Evolutionary conservation across 2,329 filamentous ascomycete species (phyloP).

Genomic region (Beauveria medogensis): DNA sequence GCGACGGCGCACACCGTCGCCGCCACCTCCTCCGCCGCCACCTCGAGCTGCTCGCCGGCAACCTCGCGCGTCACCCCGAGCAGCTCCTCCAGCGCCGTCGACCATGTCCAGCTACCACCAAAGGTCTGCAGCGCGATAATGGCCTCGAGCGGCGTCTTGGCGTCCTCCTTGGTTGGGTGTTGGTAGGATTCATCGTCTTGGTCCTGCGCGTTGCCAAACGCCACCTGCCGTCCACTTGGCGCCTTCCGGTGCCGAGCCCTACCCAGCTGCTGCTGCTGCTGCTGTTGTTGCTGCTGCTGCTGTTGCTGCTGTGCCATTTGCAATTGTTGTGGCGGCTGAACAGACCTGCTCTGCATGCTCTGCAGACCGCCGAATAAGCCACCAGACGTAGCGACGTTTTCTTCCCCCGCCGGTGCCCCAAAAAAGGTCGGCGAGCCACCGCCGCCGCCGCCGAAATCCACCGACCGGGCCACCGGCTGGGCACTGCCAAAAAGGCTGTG

Average conservation of each 20-base stretch:
- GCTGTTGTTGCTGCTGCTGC: background rate
- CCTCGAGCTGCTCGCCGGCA: background rate
- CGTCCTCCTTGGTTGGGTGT: background rate
- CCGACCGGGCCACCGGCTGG: background rate
- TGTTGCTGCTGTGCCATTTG: background rate
- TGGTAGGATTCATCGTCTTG: background rate
- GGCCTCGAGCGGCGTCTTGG: constrained; percentile 15
- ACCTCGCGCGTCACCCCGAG: constrained; percentile 17
- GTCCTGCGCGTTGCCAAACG: background rate
- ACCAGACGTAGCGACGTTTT: background rate
- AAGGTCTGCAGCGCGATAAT: constrained; percentile 50
- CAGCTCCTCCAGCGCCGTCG: constrained; percentile 18
- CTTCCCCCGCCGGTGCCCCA: background rate
- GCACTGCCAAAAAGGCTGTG: background rate
- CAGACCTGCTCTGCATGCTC: too few relatives aligned
- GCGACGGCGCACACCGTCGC: constrained; percentile 23
- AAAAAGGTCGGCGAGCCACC: background rate
- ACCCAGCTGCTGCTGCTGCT: background rate
- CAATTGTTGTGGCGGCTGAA: too few relatives aligned
- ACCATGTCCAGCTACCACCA: constrained; percentile 43
- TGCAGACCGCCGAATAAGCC: background rate
- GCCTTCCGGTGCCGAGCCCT: background rate
- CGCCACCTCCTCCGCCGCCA: constrained; percentile 14
- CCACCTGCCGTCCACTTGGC: background rate
- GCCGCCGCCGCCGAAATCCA: background rate